phyloP scores from a whole-genome alignment of 1,284 basidiomycete species.

The Moesziomyces sp. region DNA sequence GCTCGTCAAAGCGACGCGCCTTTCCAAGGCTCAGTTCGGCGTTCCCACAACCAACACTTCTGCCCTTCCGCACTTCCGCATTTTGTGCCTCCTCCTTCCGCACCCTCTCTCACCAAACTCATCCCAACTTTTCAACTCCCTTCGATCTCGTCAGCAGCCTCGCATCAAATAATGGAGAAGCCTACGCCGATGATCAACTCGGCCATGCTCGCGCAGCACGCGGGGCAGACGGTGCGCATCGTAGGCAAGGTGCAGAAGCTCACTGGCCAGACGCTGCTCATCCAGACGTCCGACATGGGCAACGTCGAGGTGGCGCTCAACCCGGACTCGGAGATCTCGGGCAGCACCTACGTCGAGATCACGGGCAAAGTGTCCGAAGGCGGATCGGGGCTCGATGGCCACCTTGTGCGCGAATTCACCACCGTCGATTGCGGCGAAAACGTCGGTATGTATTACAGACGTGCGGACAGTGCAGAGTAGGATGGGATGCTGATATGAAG shows the following conservation, averaged over 20 bases:
- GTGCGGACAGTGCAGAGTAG: too few species aligned
- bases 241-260: slow-evolving; percentile 62
- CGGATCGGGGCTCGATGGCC: slow-evolving; percentile 27
- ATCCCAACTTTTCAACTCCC: too few species aligned
- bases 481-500: not conserved
- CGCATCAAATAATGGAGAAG: slow-evolving; percentile 64
- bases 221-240: slow-evolving; percentile 55
- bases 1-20: slow-evolving; percentile 1
- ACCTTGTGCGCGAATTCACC: slow-evolving; percentile 45
- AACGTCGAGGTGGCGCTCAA: slow-evolving; percentile 59
- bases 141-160: too few species aligned
- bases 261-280: slow-evolving; percentile 50
- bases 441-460: slow-evolving; percentile 49
- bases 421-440: slow-evolving; percentile 53
- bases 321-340: slow-evolving; percentile 41
- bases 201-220: slow-evolving; percentile 44
- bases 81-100: not conserved
- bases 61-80: too few species aligned
- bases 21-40: not conserved
- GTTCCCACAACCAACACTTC: slow-evolving; percentile 2
- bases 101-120: not conserved
- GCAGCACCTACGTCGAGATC: slow-evolving; percentile 56
- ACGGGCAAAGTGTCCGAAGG: slow-evolving; percentile 62
- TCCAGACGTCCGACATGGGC: slow-evolving; percentile 61
- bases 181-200: slow-evolving; percentile 64